Conservation (phyloP, 2,329 filamentous ascomycete species). For the Tolypocladium nubicola region DNA sequence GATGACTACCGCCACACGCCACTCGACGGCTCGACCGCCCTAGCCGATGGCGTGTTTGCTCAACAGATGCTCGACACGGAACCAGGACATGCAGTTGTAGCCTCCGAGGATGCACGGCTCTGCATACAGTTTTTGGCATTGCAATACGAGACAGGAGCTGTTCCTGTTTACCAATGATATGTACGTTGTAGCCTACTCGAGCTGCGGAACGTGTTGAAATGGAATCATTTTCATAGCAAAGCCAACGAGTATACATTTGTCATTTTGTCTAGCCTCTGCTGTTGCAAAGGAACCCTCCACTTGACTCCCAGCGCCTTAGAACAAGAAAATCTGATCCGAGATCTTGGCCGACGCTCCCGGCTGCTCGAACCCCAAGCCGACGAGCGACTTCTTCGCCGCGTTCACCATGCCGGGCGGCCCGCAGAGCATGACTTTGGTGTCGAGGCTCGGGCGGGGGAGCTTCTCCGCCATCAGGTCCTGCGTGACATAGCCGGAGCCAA, state of each 20-base stretch:
- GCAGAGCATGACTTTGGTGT: constrained; percentile 46
- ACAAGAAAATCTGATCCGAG: constrained; percentile 44
- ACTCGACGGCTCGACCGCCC: background rate
- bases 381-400: constrained; percentile 40
- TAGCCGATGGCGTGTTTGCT: background rate
- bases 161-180: background rate
- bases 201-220: background rate
- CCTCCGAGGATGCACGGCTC: background rate
- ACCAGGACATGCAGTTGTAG: background rate
- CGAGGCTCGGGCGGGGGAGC: constrained; percentile 32
- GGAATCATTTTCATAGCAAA: background rate
- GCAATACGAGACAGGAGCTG: background rate
- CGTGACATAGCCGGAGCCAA: constrained; percentile 39
- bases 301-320: constrained; percentile 18
- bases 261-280: background rate
- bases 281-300: background rate
- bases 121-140: background rate
- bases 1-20: too few species aligned
- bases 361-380: constrained; percentile 37
- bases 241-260: background rate
- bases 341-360: constrained; percentile 40
- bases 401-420: constrained; percentile 52
- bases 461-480: constrained; percentile 35
- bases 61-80: background rate
- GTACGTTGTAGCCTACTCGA: background rate